Base-by-base conservation (phyloP, 2,329 filamentous ascomycete species). In the Fusarium torreyae region DNA sequence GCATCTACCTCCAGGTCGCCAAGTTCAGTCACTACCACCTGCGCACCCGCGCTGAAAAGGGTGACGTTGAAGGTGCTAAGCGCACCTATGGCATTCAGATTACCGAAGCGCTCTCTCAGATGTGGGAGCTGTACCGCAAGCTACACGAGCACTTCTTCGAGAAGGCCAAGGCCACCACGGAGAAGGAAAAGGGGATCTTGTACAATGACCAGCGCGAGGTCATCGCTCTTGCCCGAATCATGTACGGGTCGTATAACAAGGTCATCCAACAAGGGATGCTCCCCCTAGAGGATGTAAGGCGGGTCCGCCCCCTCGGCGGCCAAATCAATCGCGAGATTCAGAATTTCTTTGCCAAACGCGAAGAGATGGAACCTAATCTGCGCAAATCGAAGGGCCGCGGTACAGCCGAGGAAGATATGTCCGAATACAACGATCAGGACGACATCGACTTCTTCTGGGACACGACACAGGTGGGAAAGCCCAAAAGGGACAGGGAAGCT, bases 1-100 rank as follows among this genome's bases (percentile, higher is more conserved):
- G 83, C 39, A 76, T 84, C 8, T 92, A 90, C 76, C 81, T 92
- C 28, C 82, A 85, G 36, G 78, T 87, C 15, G 85, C 88, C 6
- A 79, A 89, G 44, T 81, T 80, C 48, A 85, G 77, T 74, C 81
- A 83, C 75, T 80, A 77, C 22, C 76, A 80, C 33, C 78, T 84
- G 63, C 78, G 79, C 24, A 48, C 67, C 17, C 70, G 73, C 51
- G 75, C 77, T 14, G 69, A 75, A n/a, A 59, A 69, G 3, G 78
- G 79, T 34, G 64, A 78, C n/a, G 55, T 71, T n/a, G 66, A 69
- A 20, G 75, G 62, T 9, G 81, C 81, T 42, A 82, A 82, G 72
- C 75, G 74, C 8, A 81, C 78, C 1, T 86, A 85, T 71, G 87
- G 85, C 58, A 72, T 77, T 26, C 87, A 88, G 70, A 81, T 90